Base-by-base conservation (phyloP, 257 asterid species). In the Forsythia suspensa region DNA sequence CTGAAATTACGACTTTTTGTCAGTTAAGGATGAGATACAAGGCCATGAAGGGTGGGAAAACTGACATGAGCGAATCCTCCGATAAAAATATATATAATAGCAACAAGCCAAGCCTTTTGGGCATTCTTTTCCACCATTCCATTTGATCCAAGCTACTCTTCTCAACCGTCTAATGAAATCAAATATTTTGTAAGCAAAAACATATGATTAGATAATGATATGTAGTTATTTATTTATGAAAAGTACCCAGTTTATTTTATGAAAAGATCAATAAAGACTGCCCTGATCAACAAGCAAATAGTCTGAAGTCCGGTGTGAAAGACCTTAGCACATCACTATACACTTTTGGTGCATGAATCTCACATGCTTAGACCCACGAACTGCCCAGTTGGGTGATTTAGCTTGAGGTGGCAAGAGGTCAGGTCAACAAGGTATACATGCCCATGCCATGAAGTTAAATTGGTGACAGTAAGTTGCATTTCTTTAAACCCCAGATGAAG, bases 11-110 rank as follows among this genome's bases (percentile, higher is more conserved):
- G 39, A 29, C 15, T 4, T 63, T 34, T 24, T 71, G 74, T 71
- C 24, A 79, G 70, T 55, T n/a, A 75, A 24, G 76, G 71, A 48
- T 34, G 20, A 44, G 70, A 24, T 76, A 68, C 40, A 69, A 18
- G 41, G 75, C 70, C 38, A 29, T 48, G 51, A 4, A 44, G 52
- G 40, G 75, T 48, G 42, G 38, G 38, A 16, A 10, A 29, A 43
- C 69, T 21, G 70, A 39, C 41, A 36, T 65, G 20, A 16, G 18
- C 7, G 16, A 46, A 46, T 46, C 55, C 55, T 46, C 15, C 2
- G 55, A 29, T 41, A 8, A 41, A 41, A 41, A 41, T 2, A 8
- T 41, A 46, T 46, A 46, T 46, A 3, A 46, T 46, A 8, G 55
- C 55, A 46, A 46, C 55, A 11, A 46, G 55, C 55, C 15, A 46